phyloP scores from a whole-genome alignment of 306 rosid genomes.

The Pachyrhizus erosus region DNA sequence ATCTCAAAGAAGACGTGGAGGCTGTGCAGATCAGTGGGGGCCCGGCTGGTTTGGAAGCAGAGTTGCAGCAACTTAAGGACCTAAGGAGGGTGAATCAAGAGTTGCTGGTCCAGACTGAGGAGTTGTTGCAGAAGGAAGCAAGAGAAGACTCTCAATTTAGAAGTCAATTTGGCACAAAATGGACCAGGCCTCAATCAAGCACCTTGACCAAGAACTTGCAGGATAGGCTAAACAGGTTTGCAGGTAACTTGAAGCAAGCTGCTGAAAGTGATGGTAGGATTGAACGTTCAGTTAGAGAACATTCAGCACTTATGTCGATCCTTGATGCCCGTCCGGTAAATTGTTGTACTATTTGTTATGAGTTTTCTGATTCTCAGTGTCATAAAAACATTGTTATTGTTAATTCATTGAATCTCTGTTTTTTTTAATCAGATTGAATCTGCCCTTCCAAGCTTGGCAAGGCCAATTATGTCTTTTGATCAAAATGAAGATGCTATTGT shows the following conservation, averaged over 20 bases:
- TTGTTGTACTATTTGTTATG: constrained; percentile 21
- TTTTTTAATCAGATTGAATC: constrained; percentile 81
- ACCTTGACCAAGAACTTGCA: constrained; percentile 94
- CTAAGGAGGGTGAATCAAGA: constrained; percentile 95
- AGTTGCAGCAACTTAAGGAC: constrained; percentile 93
- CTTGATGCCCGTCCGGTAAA: constrained; percentile 92
- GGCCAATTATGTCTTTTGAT: constrained; percentile 98
- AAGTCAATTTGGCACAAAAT: constrained; percentile 91
- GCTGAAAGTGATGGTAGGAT: constrained; percentile 92
- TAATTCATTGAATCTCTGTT: constrained; percentile 35
- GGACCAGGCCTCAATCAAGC: constrained; percentile 98
- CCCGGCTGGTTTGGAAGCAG: constrained; percentile 92
- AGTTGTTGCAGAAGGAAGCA: constrained; percentile 90
- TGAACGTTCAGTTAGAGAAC: constrained; percentile 92
- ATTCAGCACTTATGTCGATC: constrained; percentile 80
- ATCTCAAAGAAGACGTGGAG: constrained; percentile 92
- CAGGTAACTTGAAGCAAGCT: constrained; percentile 98
- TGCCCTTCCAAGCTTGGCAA: constrained; percentile 91
- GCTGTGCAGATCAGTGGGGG: constrained; percentile 98
- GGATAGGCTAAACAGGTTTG: constrained; percentile 90
- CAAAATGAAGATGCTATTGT: constrained; percentile 97
- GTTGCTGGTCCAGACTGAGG: constrained; percentile 86
- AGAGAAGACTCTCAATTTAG: constrained; percentile 95
- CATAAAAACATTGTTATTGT: constrained; percentile 19
- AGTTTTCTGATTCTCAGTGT: constrained; percentile 31